These are phyloP conservation scores for Penicillium polonicum DNA, from an alignment of 2,329 filamentous ascomycete species.

Conservation along the genomic window DNA sequence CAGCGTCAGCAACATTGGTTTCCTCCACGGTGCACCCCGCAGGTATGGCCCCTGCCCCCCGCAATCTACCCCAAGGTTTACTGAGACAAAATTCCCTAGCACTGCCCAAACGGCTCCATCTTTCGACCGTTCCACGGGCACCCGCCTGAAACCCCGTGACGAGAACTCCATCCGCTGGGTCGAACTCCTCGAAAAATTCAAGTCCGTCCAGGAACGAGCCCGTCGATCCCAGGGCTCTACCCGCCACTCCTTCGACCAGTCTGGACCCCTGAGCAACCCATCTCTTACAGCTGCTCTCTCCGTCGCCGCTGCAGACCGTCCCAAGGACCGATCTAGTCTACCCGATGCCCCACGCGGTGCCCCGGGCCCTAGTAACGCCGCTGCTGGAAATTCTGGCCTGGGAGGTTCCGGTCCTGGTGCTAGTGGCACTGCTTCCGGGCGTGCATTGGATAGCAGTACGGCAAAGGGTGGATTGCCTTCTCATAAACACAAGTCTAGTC, in stretches of 20 bases:
- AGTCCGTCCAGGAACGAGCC: conserved; percentile 81
- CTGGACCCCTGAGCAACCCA: conserved; percentile 49
- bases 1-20: conserved; percentile 94
- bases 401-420: conserved; percentile 17
- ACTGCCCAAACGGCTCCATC: conserved; percentile 39
- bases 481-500: conserved; percentile 60
- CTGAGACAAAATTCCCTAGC: conserved; percentile 9
- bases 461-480: conserved; percentile 34
- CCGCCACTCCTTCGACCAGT: conserved; percentile 47
- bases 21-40: conserved; percentile 78
- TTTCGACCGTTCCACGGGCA: conserved; percentile 66
- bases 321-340: conserved; percentile 33
- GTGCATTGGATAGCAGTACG: conserved; percentile 11
- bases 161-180: conserved; percentile 86
- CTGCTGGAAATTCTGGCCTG: conserved; percentile 42
- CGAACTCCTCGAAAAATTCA: conserved; percentile 93
- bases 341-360: conserved; percentile 36
- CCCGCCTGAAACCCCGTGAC: conserved; percentile 75
- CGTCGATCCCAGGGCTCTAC: conserved; percentile 62
- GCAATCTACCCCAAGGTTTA: neutral
- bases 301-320: conserved; percentile 29
- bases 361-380: conserved; percentile 21
- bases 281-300: conserved; percentile 35
- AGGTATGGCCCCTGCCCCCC: conserved; percentile 56
- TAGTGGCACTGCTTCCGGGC: conserved; percentile 47